Percentiles rank a stretch among this genome's conserved stretches.
These are phyloP conservation scores for Torulaspora delbrueckii DNA, from an alignment of 805 yeast species.

Conservation along the genomic window DNA sequence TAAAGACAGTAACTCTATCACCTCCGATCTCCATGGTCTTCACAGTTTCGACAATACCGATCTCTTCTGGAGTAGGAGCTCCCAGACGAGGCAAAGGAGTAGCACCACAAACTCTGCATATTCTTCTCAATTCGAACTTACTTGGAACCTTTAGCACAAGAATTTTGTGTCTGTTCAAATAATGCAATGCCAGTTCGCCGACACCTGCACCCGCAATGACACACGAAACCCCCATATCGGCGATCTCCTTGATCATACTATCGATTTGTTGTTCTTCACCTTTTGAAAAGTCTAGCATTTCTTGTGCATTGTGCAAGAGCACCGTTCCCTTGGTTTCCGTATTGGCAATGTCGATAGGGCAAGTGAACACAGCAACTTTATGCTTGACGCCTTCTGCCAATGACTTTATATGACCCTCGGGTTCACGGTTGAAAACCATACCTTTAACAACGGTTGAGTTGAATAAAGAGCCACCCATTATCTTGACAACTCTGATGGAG, in stretches of 20 bases:
- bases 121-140: constrained; percentile 88
- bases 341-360: constrained; percentile 90
- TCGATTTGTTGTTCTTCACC: constrained; percentile 96
- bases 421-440: constrained; percentile 96
- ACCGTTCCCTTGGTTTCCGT: constrained; percentile 99
- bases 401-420: constrained; percentile 84
- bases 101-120: constrained; percentile 95
- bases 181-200: constrained; percentile 91
- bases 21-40: constrained; percentile 96
- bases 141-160: constrained; percentile 86
- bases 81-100: constrained; percentile 92
- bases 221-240: constrained; percentile 79
- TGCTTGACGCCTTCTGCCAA: constrained; percentile 47
- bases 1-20: constrained; percentile 90
- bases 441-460: constrained; percentile 83
- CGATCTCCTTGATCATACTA: constrained; percentile 72
- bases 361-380: constrained; percentile 87
- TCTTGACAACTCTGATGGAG: constrained; percentile 89
- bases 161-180: constrained; percentile 78
- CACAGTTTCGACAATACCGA: constrained; percentile 81
- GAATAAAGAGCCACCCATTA: constrained; percentile 82
- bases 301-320: constrained; percentile 89
- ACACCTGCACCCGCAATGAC: constrained; percentile 92
- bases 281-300: constrained; percentile 91
- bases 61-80: constrained; percentile 91